These are phyloP conservation scores for Eucalyptus leucophloia DNA, from an alignment of 345 rosid species.

Conservation along the genomic window DNA sequence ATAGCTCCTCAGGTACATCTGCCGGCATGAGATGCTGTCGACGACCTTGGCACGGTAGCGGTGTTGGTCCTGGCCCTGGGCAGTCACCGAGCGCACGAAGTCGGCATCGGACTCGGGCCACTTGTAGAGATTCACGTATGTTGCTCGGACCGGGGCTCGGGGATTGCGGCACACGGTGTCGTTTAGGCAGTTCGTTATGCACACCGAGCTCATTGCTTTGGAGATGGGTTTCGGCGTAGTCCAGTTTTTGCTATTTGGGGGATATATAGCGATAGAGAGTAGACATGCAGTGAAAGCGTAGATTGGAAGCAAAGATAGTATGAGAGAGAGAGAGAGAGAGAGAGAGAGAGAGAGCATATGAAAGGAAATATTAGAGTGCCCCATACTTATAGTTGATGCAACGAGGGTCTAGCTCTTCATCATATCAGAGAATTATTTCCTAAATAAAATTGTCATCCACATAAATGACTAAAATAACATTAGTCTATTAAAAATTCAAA, in stretches of 20 bases:
- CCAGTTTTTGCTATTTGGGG: not conserved
- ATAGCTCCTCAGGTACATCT: conserved; percentile 80
- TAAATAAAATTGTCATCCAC: not conserved
- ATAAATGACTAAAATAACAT: not conserved
- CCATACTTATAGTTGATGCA: not conserved
- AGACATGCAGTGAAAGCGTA: conserved; percentile 8
- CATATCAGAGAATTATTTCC: not conserved
- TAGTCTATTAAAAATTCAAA: not conserved
- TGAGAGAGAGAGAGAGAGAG: not conserved
- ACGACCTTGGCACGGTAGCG: conserved; percentile 35
- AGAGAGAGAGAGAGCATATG: not conserved
- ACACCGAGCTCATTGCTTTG: conserved; percentile 44
- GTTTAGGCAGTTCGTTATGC: conserved; percentile 68
- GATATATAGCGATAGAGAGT: conserved; percentile 1
- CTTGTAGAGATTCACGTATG: conserved; percentile 57
- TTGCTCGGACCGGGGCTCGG: conserved; percentile 45
- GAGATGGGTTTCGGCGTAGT: not conserved
- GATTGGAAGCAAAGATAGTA: conserved; percentile 47
- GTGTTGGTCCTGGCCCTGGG: not conserved
- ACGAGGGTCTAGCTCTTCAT: not conserved
- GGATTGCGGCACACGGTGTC: conserved; percentile 52
- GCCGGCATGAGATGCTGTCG: conserved; percentile 78
- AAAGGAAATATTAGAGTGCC: not conserved
- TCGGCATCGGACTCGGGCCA: conserved; percentile 78
- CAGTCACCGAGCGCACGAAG: conserved; percentile 33